Conservation (phyloP, 2,329 filamentous ascomycete species). For the Penicillium sp. region DNA sequence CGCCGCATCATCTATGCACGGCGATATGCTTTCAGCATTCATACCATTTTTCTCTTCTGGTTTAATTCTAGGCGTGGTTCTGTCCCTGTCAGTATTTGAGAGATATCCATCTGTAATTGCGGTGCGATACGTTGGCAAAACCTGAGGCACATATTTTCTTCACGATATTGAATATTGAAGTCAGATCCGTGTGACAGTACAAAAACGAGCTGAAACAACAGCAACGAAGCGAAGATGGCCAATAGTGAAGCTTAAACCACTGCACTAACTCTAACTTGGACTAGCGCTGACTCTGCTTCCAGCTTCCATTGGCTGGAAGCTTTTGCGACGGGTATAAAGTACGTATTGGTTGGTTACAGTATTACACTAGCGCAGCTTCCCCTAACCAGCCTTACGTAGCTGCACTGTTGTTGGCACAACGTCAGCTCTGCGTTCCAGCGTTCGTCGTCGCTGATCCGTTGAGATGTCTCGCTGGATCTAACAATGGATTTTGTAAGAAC, state of each 20-base stretch:
- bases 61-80: not conserved
- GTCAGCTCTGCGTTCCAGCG: not conserved
- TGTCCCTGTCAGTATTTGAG: too few relatives aligned
- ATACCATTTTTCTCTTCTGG: not conserved
- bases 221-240: not conserved
- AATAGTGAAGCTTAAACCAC: not conserved
- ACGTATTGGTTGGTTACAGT: not conserved
- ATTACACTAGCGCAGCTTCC: not conserved
- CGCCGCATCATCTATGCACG: not conserved
- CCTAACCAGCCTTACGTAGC: not conserved
- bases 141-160: too few relatives aligned
- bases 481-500: slow-evolving; percentile 8
- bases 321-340: not conserved
- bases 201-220: not conserved
- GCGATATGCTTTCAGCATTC: not conserved
- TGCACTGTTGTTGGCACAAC: not conserved
- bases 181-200: not conserved
- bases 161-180: too few relatives aligned
- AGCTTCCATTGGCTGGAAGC: not conserved
- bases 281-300: not conserved
- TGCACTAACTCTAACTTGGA: not conserved
- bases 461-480: not conserved
- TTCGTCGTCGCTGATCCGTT: not conserved
- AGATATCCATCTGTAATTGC: not conserved
- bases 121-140: not conserved